Conservation (phyloP, 257 asterid species). For the Lycium ferocissimum region DNA sequence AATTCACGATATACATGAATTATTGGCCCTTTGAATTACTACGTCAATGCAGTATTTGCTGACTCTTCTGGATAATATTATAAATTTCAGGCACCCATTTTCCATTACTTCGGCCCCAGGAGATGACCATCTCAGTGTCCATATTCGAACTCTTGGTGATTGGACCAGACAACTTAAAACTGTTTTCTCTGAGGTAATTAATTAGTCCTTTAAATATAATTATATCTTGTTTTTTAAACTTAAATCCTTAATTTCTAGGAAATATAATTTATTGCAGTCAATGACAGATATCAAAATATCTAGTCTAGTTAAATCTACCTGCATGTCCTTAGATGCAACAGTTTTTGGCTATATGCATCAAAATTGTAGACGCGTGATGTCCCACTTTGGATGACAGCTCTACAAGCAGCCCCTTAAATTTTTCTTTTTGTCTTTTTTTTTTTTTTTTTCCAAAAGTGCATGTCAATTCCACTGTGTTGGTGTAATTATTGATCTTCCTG, state of each 20-base stretch:
- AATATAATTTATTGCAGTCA: neutral
- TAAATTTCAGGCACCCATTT: constrained; percentile 80
- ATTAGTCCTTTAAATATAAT: neutral
- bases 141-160: constrained; percentile 79
- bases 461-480: neutral
- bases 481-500: constrained; percentile 26
- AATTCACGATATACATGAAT: neutral
- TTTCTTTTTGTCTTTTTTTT: neutral
- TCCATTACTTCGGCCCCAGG: constrained; percentile 88
- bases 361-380: neutral
- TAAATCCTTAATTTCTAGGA: too few species aligned
- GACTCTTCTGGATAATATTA: neutral
- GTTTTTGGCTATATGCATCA: neutral
- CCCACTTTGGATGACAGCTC: constrained; percentile 28
- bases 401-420: constrained; percentile 3
- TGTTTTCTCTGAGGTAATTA: constrained; percentile 71
- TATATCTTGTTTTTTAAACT: neutral
- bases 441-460: neutral
- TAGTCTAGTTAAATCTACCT: neutral
- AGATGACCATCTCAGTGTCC: constrained; percentile 85
- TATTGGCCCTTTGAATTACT: neutral
- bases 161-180: constrained; percentile 83
- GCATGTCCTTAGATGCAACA: neutral
- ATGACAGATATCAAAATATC: neutral
- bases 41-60: constrained; percentile 1